Evolutionary conservation across 257 asterid species (phyloP), one percentile per base, ranked within the genome.

Genomic region (Craterostigma plantagineum): DNA sequence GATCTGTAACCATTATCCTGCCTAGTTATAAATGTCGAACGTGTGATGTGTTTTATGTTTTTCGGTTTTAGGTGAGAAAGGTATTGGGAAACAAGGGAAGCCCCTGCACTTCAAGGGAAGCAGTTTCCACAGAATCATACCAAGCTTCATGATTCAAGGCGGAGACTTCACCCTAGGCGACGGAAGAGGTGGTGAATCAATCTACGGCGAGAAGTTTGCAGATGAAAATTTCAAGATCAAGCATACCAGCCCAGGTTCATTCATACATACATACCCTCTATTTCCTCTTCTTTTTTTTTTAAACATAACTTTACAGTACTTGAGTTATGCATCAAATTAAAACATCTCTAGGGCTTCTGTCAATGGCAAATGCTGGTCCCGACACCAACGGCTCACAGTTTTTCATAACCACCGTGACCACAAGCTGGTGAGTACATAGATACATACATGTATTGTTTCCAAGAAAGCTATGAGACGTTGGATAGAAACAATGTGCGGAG

Each of bases 91-190:
- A 71, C 65, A 70, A 8, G 94, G 98, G 53, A 77, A 79, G 63
- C 73, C 91, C 60, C 87, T 90, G 51, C 92, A 90, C 63, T 90
- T 47, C 79, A 90, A 77, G 73, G 91, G 93, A 53, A 90, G 98
- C 71, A 18, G 48, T 44, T 75, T 90, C 71, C 99, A 83, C 38
- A 71, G 95, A 64, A 79, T 90, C 34, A 90, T 90, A 48, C 99
- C 99, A 15, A 83, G 92, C 73, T 90, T 90, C 70, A 90, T 90
- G 99, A 43, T 90, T 58, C 99, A 79, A 72, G 95, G 99, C 34
- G 99, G 99, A 39, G 99, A 79, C 71, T 90, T 90, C 56, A 90
- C 99, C 50, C 84, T 70, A 11, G 94, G 94, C 14, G 94, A 81
- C 71, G 97, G 97, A 56, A 78, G 94, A 64, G 95, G 95, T 2